Evolutionary conservation across 1,284 basidiomycete genomes (phyloP).

Genomic region (Chiua sp.): DNA sequence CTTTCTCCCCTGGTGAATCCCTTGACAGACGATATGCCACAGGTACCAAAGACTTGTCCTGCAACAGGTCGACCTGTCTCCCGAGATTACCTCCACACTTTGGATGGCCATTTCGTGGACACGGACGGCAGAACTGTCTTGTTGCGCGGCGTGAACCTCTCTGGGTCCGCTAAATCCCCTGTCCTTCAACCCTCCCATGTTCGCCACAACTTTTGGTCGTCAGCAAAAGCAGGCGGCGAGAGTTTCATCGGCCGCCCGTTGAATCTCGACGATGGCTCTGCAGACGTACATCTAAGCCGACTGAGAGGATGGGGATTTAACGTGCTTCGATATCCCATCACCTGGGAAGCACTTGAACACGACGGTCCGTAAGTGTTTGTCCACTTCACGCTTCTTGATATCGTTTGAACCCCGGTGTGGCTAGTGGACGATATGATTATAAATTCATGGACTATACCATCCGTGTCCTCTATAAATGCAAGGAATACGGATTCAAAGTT

Average conservation of each 20-base stretch:
- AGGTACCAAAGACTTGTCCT: slow-evolving; percentile 20
- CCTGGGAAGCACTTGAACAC: slow-evolving; percentile 84
- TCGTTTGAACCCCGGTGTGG: slow-evolving; percentile 1
- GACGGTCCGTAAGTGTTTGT: slow-evolving; percentile 84
- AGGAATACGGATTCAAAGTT: slow-evolving; percentile 93
- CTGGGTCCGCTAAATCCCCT: slow-evolving; percentile 88
- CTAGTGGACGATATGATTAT: slow-evolving; percentile 89
- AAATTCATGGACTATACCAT: slow-evolving; percentile 95
- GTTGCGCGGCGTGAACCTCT: slow-evolving; percentile 93
- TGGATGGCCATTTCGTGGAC: slow-evolving; percentile 83
- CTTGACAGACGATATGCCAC: slow-evolving; percentile 23
- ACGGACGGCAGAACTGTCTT: slow-evolving; percentile 82
- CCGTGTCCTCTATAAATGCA: slow-evolving; percentile 90
- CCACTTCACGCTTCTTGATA: background rate
- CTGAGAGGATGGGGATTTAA: slow-evolving; percentile 97
- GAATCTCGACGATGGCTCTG: slow-evolving; percentile 83
- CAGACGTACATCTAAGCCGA: slow-evolving; percentile 86
- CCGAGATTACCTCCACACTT: slow-evolving; percentile 65
- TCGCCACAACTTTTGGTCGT: slow-evolving; percentile 89
- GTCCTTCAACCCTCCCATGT: slow-evolving; percentile 68
- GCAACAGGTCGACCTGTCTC: slow-evolving; percentile 19
- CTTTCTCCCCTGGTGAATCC: background rate
- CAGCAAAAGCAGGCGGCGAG: slow-evolving; percentile 75
- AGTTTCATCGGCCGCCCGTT: slow-evolving; percentile 82
- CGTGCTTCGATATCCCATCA: slow-evolving; percentile 86